Conservation (phyloP, 2,329 filamentous ascomycete genomes). For the Hypocrella siamensis region DNA sequence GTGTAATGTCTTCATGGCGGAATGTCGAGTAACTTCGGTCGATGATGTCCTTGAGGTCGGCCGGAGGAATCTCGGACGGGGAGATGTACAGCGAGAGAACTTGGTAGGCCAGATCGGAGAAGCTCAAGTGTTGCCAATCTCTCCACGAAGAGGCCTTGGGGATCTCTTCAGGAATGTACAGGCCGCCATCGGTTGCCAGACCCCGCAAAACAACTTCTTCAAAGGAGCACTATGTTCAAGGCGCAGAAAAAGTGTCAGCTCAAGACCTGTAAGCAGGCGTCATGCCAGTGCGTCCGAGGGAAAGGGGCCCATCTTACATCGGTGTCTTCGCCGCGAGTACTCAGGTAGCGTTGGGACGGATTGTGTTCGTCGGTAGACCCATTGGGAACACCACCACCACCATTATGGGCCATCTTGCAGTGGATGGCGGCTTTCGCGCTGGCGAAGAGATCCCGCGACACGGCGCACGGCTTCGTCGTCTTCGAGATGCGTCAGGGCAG, state of each 20-base stretch:
- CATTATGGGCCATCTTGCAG: conserved; percentile 25
- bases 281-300: background rate
- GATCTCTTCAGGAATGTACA: conserved; percentile 78
- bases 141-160: conserved; percentile 24
- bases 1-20: conserved; percentile 62
- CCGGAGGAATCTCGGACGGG: conserved; percentile 59
- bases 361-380: conserved; percentile 20
- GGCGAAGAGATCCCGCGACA: too few species aligned
- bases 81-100: conserved; percentile 85
- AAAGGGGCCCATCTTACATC: conserved; percentile 20
- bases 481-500: too few species aligned
- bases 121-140: conserved; percentile 64
- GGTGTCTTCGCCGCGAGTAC: conserved; percentile 33
- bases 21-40: conserved; percentile 80
- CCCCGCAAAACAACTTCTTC: conserved; percentile 85
- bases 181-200: conserved; percentile 69
- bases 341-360: conserved; percentile 32
- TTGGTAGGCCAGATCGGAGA: conserved; percentile 67
- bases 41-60: conserved; percentile 73
- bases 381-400: conserved; percentile 19
- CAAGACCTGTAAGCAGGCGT: background rate
- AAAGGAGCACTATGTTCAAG: conserved; percentile 53
- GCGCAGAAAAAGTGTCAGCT: background rate
- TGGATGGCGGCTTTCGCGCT: too few species aligned
- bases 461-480: too few species aligned